Percentiles rank a stretch among this genome's conserved stretches.
Conservation (phyloP, 2,329 filamentous ascomycete genomes). For the Zymoseptoria brevis region DNA sequence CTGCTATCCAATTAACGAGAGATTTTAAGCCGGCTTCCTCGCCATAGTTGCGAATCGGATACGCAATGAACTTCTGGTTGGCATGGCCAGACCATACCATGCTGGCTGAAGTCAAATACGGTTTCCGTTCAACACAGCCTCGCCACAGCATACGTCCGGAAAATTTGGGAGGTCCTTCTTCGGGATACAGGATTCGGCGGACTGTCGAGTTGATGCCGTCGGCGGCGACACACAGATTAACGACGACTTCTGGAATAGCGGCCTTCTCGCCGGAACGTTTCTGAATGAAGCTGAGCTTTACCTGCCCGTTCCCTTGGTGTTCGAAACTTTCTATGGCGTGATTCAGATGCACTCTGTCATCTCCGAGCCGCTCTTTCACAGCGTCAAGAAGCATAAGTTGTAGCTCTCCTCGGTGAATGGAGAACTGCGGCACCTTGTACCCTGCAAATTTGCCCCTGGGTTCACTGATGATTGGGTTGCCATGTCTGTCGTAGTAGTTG, state of each 20-base stretch:
- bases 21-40: conserved; percentile 28
- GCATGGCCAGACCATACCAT: conserved; percentile 43
- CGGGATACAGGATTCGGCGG: conserved; percentile 35
- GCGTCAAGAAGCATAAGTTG: conserved; percentile 39
- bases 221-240: conserved; percentile 34
- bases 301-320: conserved; percentile 24
- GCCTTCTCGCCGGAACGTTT: conserved; percentile 17
- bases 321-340: conserved; percentile 33
- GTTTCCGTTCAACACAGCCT: conserved; percentile 35
- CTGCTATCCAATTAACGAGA: conserved; percentile 43
- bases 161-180: conserved; percentile 39
- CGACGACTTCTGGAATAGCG: conserved; percentile 25
- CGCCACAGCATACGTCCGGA: conserved; percentile 42
- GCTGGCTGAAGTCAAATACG: conserved; percentile 36
- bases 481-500: conserved; percentile 40
- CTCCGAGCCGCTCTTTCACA: conserved; percentile 35
- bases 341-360: conserved; percentile 33
- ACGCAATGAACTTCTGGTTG: conserved; percentile 43
- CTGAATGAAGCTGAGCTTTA: conserved; percentile 9
- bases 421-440: conserved; percentile 39
- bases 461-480: conserved; percentile 38
- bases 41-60: conserved; percentile 35
- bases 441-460: conserved; percentile 36
- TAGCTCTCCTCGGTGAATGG: conserved; percentile 40
- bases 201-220: conserved; percentile 42